Conservation (phyloP, 129 eudicot genomes). For the Heracleum sosnowskyi region DNA sequence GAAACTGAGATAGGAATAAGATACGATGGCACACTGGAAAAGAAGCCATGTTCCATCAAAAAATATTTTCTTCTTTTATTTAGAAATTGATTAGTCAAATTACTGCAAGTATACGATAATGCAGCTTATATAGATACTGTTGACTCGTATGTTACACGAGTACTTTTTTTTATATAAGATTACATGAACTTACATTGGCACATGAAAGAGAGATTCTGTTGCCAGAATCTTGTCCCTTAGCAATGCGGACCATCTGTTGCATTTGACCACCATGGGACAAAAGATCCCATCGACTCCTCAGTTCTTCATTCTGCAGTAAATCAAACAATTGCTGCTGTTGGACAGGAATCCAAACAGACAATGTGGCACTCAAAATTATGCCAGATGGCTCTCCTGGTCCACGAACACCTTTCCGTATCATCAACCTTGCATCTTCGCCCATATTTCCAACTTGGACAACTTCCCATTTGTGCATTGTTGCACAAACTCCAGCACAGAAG, state of each 20-base stretch:
- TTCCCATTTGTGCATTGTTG: constrained; percentile 70
- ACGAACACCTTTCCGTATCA: constrained; percentile 49
- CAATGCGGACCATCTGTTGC: constrained; percentile 47
- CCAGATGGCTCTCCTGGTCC: constrained; percentile 71
- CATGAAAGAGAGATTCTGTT: constrained; percentile 53
- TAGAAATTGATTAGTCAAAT: not conserved
- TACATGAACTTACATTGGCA: constrained; percentile 43
- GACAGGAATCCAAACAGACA: constrained; percentile 68
- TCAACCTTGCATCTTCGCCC: constrained; percentile 44
- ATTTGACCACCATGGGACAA: constrained; percentile 58
- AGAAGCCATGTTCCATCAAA: not conserved
- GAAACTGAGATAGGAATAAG: not conserved
- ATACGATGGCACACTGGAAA: not conserved
- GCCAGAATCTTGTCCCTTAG: constrained; percentile 53
- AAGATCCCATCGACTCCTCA: constrained; percentile 70
- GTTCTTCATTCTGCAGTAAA: constrained; percentile 54
- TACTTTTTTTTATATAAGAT: not conserved
- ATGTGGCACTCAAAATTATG: constrained; percentile 59
- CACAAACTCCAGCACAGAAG: constrained; percentile 74
- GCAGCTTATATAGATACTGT: not conserved
- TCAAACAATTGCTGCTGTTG: constrained; percentile 46
- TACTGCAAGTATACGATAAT: not conserved
- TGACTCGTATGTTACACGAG: not conserved
- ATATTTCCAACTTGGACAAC: constrained; percentile 33
- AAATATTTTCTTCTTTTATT: not conserved